phyloP scores from a whole-genome alignment of 306 rosid species.

The Citrullus colocynthis region DNA sequence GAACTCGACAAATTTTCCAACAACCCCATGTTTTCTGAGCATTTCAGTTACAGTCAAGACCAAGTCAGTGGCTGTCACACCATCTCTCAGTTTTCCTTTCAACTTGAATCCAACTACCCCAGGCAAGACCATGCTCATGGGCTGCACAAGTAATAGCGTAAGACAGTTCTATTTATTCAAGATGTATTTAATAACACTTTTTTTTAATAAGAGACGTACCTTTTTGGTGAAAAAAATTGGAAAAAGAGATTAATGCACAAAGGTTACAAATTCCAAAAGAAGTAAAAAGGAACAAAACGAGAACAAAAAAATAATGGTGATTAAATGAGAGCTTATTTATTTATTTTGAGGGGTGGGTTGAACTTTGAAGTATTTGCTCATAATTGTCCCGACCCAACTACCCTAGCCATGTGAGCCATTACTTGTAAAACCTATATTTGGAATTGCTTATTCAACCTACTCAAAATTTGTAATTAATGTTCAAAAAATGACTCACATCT shows the following conservation, averaged over 20 bases:
- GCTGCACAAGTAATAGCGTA: conserved; percentile 30
- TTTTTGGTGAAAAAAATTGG: no score
- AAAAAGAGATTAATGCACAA: no score
- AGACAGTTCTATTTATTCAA: not conserved
- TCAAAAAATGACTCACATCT: not conserved
- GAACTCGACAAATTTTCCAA: conserved; percentile 88
- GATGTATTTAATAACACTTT: not conserved
- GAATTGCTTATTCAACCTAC: not conserved
- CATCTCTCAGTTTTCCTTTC: conserved; percentile 57
- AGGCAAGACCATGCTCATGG: conserved; percentile 96
- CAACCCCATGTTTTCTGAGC: conserved; percentile 84
- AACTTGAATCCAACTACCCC: conserved; percentile 87
- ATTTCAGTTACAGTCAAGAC: conserved; percentile 86
- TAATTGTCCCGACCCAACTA: not conserved
- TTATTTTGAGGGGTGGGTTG: not conserved
- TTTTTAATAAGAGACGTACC: not conserved
- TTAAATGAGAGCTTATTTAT: not conserved
- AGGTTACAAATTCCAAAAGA: no score
- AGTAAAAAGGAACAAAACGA: no score
- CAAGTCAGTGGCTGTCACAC: conserved; percentile 90
- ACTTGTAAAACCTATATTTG: not conserved
- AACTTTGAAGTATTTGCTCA: not conserved
- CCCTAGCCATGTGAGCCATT: not conserved
- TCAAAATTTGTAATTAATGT: not conserved
- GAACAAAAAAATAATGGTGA: not conserved